Evolutionary conservation across 371 early-diverging fungal species (phyloP), one percentile per base, ranked within the genome.

Genomic region (Mortierella sp.): DNA sequence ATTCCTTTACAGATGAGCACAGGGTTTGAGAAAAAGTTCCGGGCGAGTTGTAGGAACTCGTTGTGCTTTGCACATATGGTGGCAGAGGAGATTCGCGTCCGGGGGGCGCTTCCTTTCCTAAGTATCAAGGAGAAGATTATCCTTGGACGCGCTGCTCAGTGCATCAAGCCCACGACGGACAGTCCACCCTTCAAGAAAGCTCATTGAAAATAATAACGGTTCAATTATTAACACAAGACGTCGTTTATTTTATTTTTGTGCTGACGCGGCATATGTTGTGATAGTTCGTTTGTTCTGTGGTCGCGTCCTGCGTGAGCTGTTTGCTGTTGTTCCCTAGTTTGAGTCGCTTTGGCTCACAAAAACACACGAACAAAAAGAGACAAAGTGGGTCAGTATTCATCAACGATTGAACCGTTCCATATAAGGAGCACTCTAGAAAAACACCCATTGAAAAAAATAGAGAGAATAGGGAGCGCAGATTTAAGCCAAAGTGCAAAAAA

Each of bases 1-100:
- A 68, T 78, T 32, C 78, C 78, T 7, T 2, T 68, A 27, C 70
- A 54, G 63, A 63, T 63, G 63, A 63, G 16, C 5, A 18, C 63
- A 6, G 63, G 63, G 4, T 63, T 63, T 35, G 63, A 63, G 18
- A 63, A 35, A 18, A 63, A 63, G 21, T 32, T 63, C 35, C 14
- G 63, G 18, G 63, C 63, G 7, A 63, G 63, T 35, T 63, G 63
- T 18, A 63, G 63, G 35, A 63, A 32, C 16, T 32, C 32, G 18
- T 35, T 63, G 7, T 63, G 63, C 6, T 63, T 63, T 63, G 63
- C 63, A 35, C 35, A 63, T 18, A 63, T 63, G 63, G 35, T 63
- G 7, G 63, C 63, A 18, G 63, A 63, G 18, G 63, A 63, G 29
- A 35, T 63, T 7, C 35, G 35, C 6, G 63, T 63, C 5, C 63